phyloP scores from a whole-genome alignment of 2,329 filamentous ascomycete genomes.

The Epicoccum sorghinum region DNA sequence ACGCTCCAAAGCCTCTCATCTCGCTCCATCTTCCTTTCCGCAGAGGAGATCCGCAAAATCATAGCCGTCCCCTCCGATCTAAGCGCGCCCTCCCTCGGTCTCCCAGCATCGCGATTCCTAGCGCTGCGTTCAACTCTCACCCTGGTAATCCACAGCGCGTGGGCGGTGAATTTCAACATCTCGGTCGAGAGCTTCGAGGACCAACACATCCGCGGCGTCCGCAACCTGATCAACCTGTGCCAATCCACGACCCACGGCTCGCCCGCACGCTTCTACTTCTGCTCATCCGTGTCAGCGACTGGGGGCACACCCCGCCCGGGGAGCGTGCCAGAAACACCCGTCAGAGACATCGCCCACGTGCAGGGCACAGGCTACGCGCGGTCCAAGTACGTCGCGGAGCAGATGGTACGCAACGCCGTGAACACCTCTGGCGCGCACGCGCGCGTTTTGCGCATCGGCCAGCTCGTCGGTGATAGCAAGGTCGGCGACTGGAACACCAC shows the following conservation, averaged over 20 bases:
- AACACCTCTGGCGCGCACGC: constrained; percentile 27
- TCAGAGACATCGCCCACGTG: constrained; percentile 48
- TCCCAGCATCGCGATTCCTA: constrained; percentile 31
- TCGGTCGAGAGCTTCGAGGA: constrained; percentile 57
- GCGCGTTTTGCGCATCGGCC: constrained; percentile 51
- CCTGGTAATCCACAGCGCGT: constrained; percentile 58
- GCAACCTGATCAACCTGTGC: constrained; percentile 53
- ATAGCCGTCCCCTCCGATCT: constrained; percentile 51
- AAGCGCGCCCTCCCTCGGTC: constrained; percentile 49
- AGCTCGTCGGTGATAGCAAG: constrained; percentile 56
- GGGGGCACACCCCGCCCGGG: constrained; percentile 48
- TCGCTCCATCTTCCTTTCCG: constrained; percentile 45
- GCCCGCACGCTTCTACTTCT: constrained; percentile 53
- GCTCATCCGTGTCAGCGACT: constrained; percentile 54
- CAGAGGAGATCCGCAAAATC: constrained; percentile 37
- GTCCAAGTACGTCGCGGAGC: constrained; percentile 58
- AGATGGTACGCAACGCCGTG: constrained; percentile 46
- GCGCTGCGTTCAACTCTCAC: constrained; percentile 40
- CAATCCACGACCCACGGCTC: constrained; percentile 39
- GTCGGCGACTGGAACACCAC: constrained; percentile 57
- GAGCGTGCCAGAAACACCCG: constrained; percentile 43
- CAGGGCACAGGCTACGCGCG: constrained; percentile 60
- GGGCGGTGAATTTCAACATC: constrained; percentile 65
- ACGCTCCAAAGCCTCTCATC: constrained; percentile 43
- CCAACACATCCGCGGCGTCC: constrained; percentile 53